Evolutionary conservation across 2,329 filamentous ascomycete species (phyloP).

Genomic region (Penicillium aurantiogriseum): DNA sequence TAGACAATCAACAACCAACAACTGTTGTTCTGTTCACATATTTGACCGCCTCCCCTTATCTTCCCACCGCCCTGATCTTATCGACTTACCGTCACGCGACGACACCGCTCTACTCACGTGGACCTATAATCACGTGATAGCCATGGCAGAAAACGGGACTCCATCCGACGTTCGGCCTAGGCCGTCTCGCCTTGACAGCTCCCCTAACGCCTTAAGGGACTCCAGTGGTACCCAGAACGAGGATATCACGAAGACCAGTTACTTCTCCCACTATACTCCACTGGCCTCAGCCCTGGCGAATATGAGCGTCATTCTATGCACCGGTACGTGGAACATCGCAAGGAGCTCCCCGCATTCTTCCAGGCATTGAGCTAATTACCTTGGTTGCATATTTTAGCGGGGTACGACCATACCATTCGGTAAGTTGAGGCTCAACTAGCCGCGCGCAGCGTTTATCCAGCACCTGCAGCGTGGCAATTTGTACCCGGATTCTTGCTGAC

Average conservation of each 20-base stretch:
- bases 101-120: conserved; percentile 3
- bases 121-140: neutral
- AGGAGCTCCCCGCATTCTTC: conserved; percentile 19
- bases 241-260: conserved; percentile 20
- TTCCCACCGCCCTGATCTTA: neutral
- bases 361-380: conserved; percentile 15
- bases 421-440: conserved; percentile 38
- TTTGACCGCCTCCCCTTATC: conserved; percentile 3
- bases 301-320: conserved; percentile 68
- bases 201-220: neutral
- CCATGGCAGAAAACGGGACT: conserved; percentile 2
- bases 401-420: conserved; percentile 75
- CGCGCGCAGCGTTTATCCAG: neutral
- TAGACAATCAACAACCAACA: neutral
- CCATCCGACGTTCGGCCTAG: neutral
- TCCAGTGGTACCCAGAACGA: neutral
- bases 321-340: conserved; percentile 48
- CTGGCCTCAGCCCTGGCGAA: conserved; percentile 13
- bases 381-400: conserved; percentile 49
- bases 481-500: neutral
- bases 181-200: neutral
- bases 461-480: neutral
- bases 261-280: conserved; percentile 21
- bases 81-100: neutral
- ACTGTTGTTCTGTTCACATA: neutral